phyloP scores from a whole-genome alignment of 2,329 filamentous ascomycete genomes.

The Microsporum audouinii region DNA sequence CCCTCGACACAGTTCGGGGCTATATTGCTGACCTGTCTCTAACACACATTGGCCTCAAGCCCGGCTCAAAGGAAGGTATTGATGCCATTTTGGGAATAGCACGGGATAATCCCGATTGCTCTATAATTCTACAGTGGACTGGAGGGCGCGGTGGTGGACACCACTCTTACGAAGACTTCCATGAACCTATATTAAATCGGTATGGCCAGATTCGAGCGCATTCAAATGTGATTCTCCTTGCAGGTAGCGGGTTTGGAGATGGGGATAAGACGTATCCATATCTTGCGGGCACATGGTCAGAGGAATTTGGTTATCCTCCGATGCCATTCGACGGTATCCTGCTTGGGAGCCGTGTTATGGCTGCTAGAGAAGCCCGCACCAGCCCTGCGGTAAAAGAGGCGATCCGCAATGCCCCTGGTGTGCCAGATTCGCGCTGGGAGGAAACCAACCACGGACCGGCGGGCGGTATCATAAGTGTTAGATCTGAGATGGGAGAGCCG shows the following conservation, averaged over 20 bases:
- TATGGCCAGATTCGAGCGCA: constrained; percentile 77
- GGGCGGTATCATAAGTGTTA: constrained; percentile 89
- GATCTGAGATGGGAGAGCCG: constrained; percentile 98
- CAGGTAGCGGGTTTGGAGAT: constrained; percentile 83
- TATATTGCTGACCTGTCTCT: constrained; percentile 88
- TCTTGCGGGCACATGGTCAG: constrained; percentile 80
- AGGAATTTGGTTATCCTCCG: constrained; percentile 70
- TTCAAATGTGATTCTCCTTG: constrained; percentile 77
- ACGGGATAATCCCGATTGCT: constrained; percentile 84
- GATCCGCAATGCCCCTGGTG: constrained; percentile 72
- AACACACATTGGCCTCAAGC: constrained; percentile 92
- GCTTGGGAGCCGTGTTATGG: constrained; percentile 90
- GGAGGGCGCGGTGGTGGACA: constrained; percentile 88
- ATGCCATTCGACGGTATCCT: constrained; percentile 93
- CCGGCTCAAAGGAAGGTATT: constrained; percentile 77
- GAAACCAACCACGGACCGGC: constrained; percentile 87
- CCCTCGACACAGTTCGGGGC: constrained; percentile 82
- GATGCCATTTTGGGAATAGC: constrained; percentile 86
- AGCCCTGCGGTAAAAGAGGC: constrained; percentile 79
- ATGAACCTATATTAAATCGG: constrained; percentile 81
- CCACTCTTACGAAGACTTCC: constrained; percentile 92
- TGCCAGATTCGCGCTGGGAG: constrained; percentile 78
- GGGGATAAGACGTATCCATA: constrained; percentile 87
- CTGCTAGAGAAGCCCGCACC: constrained; percentile 81
- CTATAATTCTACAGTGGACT: constrained; percentile 90